Conservation (phyloP, 495 filamentous ascomycete genomes). For the Clohesyomyces aquaticus region DNA sequence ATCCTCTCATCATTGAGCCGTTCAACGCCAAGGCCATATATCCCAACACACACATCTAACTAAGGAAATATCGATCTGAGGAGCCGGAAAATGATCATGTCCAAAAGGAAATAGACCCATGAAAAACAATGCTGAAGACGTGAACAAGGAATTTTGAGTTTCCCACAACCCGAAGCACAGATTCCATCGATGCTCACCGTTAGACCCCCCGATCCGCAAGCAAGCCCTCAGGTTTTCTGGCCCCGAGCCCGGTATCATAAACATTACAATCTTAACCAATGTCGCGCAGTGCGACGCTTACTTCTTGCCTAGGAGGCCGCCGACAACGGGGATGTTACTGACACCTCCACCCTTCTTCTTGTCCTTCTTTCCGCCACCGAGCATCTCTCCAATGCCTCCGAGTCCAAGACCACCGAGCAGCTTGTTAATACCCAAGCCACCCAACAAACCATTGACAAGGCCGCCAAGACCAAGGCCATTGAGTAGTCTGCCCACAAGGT, state of each 20-base stretch:
- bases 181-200: not conserved
- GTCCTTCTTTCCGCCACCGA: conserved; percentile 57
- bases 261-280: not conserved
- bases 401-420: conserved; percentile 75
- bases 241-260: conserved; percentile 14
- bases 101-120: not conserved
- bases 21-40: not conserved
- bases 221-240: not conserved
- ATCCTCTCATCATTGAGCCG: not conserved
- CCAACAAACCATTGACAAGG: conserved; percentile 75
- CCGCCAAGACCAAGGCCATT: conserved; percentile 85
- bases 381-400: conserved; percentile 59
- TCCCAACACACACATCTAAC: not conserved
- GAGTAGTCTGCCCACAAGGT: conserved; percentile 77
- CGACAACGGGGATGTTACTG: conserved; percentile 45
- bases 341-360: conserved; percentile 45
- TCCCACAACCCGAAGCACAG: not conserved
- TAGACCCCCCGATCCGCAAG: conserved; percentile 25
- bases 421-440: conserved; percentile 78
- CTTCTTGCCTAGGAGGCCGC: conserved; percentile 47
- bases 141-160: not conserved
- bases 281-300: not conserved
- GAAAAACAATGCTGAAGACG: too few species aligned
- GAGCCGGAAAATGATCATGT: not conserved
- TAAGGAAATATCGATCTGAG: not conserved